Base-by-base conservation (phyloP, 1,284 basidiomycete genomes). In the Microbotryomycetes sp. region DNA sequence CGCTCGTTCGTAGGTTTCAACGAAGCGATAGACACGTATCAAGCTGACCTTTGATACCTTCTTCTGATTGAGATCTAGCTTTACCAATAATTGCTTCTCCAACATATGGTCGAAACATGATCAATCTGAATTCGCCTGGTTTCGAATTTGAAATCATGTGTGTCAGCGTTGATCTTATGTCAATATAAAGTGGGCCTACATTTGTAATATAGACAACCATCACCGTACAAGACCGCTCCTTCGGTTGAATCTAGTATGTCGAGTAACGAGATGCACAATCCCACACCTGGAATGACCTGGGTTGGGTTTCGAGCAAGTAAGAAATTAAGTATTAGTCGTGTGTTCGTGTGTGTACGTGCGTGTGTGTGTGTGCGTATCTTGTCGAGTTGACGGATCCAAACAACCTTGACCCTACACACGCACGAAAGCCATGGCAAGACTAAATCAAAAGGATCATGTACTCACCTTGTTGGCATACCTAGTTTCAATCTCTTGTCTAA, bases 131-230 rank as follows among this genome's bases (percentile, higher is more conserved):
- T 3, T 87, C 82, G n/a, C 89, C 92, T 92, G 73, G 42, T 36
- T n/a, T n/a, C n/a, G n/a, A n/a, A n/a, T n/a, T n/a, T 9, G 7
- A 4, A 36, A 15, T 26, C 14, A 50, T 25, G 14, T 58, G n/a
- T 28, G 16, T 32, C 25, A 36, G 49, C 25, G 28, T 9, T 14
- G 3, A 19, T 53, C 30, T 22, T 22, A 49, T n/a, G 28, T 31
- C 23, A 30, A 25, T 26, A 1, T 49, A 15, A 23, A 29, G 2
- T 56, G 30, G 25, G 23, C 82, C 70, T 59, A 91, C 92, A 84
- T 80, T 89, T 91, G 75, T 97, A 92, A 85, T 91, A 97, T 72
- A 94, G 79, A 74, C 86, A 86, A 0, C 94, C 94, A 75, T 98
- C 94, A 0, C 93, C 93, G 75, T 94, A 96, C 29, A 92, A 82